Evolutionary conservation across 208 protist genomes (phyloP).

Genomic region (Giardia muris): DNA sequence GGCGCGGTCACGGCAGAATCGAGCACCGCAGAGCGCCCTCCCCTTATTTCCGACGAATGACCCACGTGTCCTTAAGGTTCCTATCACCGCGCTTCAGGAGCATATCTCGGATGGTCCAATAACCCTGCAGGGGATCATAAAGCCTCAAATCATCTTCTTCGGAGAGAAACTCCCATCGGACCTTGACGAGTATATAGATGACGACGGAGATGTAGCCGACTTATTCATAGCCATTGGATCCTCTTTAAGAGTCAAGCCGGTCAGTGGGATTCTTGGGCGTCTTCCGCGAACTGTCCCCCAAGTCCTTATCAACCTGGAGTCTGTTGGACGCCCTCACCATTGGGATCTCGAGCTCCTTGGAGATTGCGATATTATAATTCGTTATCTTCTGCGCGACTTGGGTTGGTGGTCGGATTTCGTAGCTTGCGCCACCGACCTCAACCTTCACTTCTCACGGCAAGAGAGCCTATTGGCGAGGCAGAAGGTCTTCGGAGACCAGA

Average conservation of each 20-base stretch:
- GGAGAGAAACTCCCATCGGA: constrained; percentile 41
- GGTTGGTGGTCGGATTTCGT: neutral
- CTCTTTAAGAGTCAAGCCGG: constrained; percentile 50
- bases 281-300: constrained; percentile 34
- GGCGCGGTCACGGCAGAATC: too few species aligned
- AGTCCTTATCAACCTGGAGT: constrained; percentile 51
- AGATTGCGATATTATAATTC: constrained; percentile 33
- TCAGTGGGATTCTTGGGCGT: constrained; percentile 38
- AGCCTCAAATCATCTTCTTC: constrained; percentile 54
- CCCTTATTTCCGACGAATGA: too few species aligned
- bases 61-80: neutral
- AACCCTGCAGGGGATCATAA: constrained; percentile 14
- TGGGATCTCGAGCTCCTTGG: constrained; percentile 46
- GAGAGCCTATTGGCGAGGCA: neutral
- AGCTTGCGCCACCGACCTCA: neutral
- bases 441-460: neutral
- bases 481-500: neutral
- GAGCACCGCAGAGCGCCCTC: too few species aligned
- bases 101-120: neutral
- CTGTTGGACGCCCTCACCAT: constrained; percentile 33
- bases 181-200: constrained; percentile 32
- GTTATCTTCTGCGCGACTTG: neutral
- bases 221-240: constrained; percentile 51
- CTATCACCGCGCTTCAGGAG: neutral
- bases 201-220: constrained; percentile 41